Evolutionary conservation across 2,329 filamentous ascomycete species (phyloP).

Genomic region (Purpureocillium lavendulum): DNA sequence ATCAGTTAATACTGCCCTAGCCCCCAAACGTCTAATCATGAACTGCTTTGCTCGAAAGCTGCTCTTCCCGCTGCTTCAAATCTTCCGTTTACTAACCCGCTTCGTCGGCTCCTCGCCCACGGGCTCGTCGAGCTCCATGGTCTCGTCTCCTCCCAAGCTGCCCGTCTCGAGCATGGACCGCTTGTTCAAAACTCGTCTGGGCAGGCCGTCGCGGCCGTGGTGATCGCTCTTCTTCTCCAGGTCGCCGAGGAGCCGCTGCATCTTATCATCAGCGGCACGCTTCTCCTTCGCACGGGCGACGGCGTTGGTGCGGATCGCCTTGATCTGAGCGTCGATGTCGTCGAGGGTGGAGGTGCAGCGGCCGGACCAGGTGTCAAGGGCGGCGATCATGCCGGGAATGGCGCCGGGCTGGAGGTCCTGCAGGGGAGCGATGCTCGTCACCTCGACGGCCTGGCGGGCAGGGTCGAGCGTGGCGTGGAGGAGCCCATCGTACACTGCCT

Average conservation of each 20-base stretch:
- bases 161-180: conserved; percentile 33
- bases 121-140: conserved; percentile 49
- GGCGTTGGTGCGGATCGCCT: conserved; percentile 52
- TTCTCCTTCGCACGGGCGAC: conserved; percentile 42
- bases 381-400: conserved; percentile 58
- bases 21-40: no score
- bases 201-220: conserved; percentile 14
- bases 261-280: conserved; percentile 34
- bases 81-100: conserved; percentile 44
- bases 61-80: conserved; percentile 23
- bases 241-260: conserved; percentile 41
- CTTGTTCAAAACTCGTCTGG: conserved; percentile 20
- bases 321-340: conserved; percentile 70
- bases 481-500: conserved; percentile 78
- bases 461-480: conserved; percentile 79
- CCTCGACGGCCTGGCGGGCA: conserved; percentile 61
- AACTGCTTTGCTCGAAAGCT: not conserved
- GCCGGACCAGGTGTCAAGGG: conserved; percentile 67
- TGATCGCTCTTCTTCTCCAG: conserved; percentile 24
- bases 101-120: conserved; percentile 40
- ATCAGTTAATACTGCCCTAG: conserved; percentile 4
- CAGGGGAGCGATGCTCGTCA: conserved; percentile 74
- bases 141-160: conserved; percentile 35
- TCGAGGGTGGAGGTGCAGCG: conserved; percentile 67
- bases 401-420: conserved; percentile 74